These are phyloP conservation scores for Venturia oleaginea DNA, from an alignment of 2,329 filamentous ascomycete genomes.

Conservation along the genomic window DNA sequence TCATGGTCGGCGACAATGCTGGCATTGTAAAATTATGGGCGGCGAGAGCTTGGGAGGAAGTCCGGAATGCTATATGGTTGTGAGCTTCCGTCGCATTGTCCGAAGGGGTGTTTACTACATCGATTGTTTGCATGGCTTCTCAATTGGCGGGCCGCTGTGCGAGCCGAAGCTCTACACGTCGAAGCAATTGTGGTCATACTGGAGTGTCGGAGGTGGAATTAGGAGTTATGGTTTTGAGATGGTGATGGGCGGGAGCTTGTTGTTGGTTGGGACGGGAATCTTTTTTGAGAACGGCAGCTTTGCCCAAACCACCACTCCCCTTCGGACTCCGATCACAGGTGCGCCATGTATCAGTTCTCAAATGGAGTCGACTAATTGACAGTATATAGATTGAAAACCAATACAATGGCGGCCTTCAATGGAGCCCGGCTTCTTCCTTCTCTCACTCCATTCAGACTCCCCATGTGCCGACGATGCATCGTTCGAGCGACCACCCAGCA, in stretches of 20 bases:
- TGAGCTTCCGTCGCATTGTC: slow-evolving; percentile 14
- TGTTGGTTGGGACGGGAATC: background rate
- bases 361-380: background rate
- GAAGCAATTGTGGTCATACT: slow-evolving; percentile 58
- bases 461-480: background rate
- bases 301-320: background rate
- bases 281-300: slow-evolving; percentile 5
- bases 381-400: background rate
- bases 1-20: slow-evolving; percentile 86
- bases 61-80: slow-evolving; percentile 49
- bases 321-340: background rate
- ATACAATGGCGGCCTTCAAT: slow-evolving; percentile 1
- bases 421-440: background rate
- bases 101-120: slow-evolving; percentile 39
- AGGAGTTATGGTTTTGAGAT: slow-evolving; percentile 8
- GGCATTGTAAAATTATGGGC: slow-evolving; percentile 89
- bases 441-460: background rate
- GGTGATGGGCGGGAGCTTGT: slow-evolving; percentile 14
- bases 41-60: slow-evolving; percentile 54
- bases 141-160: slow-evolving; percentile 47
- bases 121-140: slow-evolving; percentile 46
- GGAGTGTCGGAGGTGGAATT: background rate
- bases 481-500: background rate
- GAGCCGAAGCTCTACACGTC: slow-evolving; percentile 55
- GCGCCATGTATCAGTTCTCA: background rate